Percentiles rank a stretch among this genome's conserved stretches.
Conservation (phyloP, 106 monocot species). For the Hemerocallis citrina region DNA sequence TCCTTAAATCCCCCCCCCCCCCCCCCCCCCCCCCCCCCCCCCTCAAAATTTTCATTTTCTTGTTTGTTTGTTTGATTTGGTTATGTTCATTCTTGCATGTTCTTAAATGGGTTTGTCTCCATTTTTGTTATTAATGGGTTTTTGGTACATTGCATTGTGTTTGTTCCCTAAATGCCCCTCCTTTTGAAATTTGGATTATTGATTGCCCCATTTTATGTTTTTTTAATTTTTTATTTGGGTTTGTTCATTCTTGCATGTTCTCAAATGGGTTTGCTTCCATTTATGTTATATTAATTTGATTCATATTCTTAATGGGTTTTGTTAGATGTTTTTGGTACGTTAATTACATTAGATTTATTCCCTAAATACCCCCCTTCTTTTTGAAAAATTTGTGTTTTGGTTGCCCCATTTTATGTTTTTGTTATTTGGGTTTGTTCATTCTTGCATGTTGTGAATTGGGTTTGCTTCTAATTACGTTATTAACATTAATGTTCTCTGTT, state of each 20-base stretch:
- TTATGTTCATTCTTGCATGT: not conserved
- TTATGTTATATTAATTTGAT: not conserved
- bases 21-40: too few relatives aligned
- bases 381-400: not conserved
- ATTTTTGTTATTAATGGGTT: not conserved
- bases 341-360: too few relatives aligned
- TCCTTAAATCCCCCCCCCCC: not conserved
- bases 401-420: not conserved
- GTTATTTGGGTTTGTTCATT: too few relatives aligned
- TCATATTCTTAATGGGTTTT: not conserved
- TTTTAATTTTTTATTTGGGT: not conserved
- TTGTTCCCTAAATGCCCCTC: constrained; percentile 3
- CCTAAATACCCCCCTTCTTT: not conserved
- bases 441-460: too few relatives aligned
- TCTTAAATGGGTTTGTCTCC: not conserved
- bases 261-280: not conserved
- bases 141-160: not conserved
- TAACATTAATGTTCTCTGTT: too few relatives aligned
- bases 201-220: too few relatives aligned
- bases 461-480: too few relatives aligned
- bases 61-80: too few relatives aligned
- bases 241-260: not conserved
- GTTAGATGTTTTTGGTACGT: not conserved
- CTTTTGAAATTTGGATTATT: too few relatives aligned
- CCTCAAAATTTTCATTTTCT: too few relatives aligned